Evolutionary conservation across 495 filamentous ascomycete genomes (phyloP), one percentile per base, ranked within the genome.

Genomic region (Letharia lupina): DNA sequence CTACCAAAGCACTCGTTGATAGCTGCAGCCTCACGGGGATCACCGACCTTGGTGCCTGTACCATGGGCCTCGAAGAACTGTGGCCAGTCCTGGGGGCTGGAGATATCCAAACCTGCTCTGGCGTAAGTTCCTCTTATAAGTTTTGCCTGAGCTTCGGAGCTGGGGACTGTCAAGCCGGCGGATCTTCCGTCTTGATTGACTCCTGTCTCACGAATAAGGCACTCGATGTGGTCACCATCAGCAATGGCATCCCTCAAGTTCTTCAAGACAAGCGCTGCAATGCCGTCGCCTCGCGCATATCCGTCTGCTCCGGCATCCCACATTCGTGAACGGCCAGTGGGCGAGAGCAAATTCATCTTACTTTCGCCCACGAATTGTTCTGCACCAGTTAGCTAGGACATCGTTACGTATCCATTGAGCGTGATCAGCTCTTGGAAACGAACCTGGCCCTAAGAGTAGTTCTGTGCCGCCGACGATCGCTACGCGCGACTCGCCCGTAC

Each of bases 401-500:
- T n/a, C n/a, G n/a, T n/a, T n/a, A n/a, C n/a, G n/a, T n/a, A n/a
- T n/a, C n/a, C n/a, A n/a, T n/a, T n/a, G n/a, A n/a, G n/a, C n/a
- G n/a, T n/a, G n/a, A n/a, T n/a, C n/a, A n/a, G n/a, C n/a, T n/a
- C n/a, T n/a, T n/a, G n/a, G n/a, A n/a, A 13, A 78, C 78, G 48
- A 86, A 77, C 69, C 85, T 82, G 9, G 84, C 81, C 3, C 79
- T 70, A 72, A 86, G 75, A 65, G 85, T 86, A n/a, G 88, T 69
- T 83, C 79, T 58, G 79, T 81, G 2, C 81, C 83, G 20, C 79
- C 83, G 23, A 85, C 82, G 20, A 87, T 72, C 4, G 84, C 76
- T 66, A 77, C 71, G 28, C 66, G 67, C 11, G 78, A 82, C 58
- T 85, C 82, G 2, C 79, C 79, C 44, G 60, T 73, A n/a, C 77